phyloP scores from a whole-genome alignment of 2,329 filamentous ascomycete species.

The Penicillium freii region DNA sequence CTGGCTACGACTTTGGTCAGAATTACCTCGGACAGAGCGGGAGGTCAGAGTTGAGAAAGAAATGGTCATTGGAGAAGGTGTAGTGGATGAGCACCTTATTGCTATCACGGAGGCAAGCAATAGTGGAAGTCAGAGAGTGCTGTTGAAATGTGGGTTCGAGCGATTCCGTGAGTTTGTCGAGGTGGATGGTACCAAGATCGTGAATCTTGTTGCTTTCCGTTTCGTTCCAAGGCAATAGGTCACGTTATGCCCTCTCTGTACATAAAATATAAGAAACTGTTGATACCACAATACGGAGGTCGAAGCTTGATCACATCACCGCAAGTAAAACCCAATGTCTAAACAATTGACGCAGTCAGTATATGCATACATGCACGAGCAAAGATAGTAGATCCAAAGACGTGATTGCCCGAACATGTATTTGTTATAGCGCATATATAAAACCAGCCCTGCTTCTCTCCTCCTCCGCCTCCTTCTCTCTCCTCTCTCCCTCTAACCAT shows the following conservation, averaged over 20 bases:
- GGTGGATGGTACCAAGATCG: slow-evolving; percentile 1
- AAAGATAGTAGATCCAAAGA: neutral
- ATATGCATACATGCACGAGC: neutral
- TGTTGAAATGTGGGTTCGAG: slow-evolving; percentile 13
- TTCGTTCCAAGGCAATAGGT: slow-evolving; percentile 1
- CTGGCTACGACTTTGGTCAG: slow-evolving; percentile 11
- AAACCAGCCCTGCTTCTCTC: neutral
- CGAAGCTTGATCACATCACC: neutral
- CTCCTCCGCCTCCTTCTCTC: too few relatives aligned
- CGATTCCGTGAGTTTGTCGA: slow-evolving; percentile 11
- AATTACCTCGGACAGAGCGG: slow-evolving; percentile 7
- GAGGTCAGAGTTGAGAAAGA: slow-evolving; percentile 6
- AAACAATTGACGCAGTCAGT: neutral
- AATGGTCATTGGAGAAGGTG: slow-evolving; percentile 8
- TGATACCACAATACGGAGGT: neutral
- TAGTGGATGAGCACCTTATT: slow-evolving; percentile 10
- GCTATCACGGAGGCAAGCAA: slow-evolving; percentile 12
- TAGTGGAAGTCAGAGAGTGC: slow-evolving; percentile 9
- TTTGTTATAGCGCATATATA: neutral
- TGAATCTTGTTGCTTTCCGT: slow-evolving; percentile 13
- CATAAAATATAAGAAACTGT: neutral
- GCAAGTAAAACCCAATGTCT: neutral
- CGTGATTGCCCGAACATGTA: neutral
- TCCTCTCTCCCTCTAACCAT: too few relatives aligned
- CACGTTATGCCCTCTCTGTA: neutral